Base-by-base conservation (phyloP, 495 filamentous ascomycete species). In the Cenococcum geophilum region DNA sequence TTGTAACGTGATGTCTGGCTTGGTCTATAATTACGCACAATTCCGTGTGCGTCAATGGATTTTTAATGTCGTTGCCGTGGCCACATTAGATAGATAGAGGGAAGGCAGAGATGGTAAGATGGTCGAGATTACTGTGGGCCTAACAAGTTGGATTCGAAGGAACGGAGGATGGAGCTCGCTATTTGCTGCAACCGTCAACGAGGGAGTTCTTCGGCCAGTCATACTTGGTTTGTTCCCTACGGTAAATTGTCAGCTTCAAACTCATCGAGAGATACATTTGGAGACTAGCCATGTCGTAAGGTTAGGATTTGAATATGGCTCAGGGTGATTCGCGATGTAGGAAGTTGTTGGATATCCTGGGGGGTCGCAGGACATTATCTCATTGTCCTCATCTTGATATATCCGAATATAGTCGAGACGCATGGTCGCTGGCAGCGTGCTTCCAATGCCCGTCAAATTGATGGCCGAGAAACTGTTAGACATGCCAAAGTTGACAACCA, bases 401-500 rank as follows among this genome's bases (percentile, higher is more conserved):
- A 90, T 87, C 5, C 88, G 81, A 37, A 91, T 73, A 68, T 89
- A 90, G 67, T 91, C 87, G 58, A 91, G 75, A 1, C 85, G 78
- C 80, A 90, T 84, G 47, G 79, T 85, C 0, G 85, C 86, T 23
- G 87, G 88, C 66, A 89, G 76, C 25, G 83, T 72, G n/a, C 72
- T 25, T 16, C 62, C 64, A 22, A 90, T 76, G 36, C 76, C 76
- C 0, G 71, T 71, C 54, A 82, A 71, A 61, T 89, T 79, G 50
- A 90, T 74, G 5, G 74, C 73, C 0, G 87, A 82, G 65, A 90
- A 91, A 65, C 78, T 82, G 57, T 78, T 77, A 0, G 82, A 84
- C 82, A 90, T 89, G 60, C 88, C 88, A 72, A 89, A 78, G 62
- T 91, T 91, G 72, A 85, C 77, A 58, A 89, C 74, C 5, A 89